Evolutionary conservation across 23 red algal species (phyloP).

Genomic region (Gracilaria caudata): DNA sequence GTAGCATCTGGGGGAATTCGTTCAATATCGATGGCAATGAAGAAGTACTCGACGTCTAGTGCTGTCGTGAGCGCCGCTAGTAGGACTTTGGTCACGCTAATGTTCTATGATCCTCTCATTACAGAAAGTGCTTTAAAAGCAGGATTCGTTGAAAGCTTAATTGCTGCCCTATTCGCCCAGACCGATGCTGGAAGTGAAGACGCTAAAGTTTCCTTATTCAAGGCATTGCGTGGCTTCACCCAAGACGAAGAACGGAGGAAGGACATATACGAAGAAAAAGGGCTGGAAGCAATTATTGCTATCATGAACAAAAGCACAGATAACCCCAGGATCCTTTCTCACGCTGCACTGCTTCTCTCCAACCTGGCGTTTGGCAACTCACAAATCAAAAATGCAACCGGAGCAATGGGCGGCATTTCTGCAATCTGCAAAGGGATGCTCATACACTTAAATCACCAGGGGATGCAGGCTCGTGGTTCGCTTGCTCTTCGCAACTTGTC

Average conservation of each 20-base stretch:
- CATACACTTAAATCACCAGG: conserved; percentile 51
- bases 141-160: conserved; percentile 48
- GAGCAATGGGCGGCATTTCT: conserved; percentile 53
- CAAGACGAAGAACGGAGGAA: conserved; percentile 57
- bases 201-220: conserved; percentile 55
- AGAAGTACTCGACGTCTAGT: conserved; percentile 39
- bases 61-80: conserved; percentile 43
- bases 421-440: conserved; percentile 71
- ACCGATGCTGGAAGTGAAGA: conserved; percentile 43
- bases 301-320: conserved; percentile 21
- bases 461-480: conserved; percentile 65
- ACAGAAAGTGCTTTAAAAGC: conserved; percentile 33
- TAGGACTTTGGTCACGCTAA: conserved; percentile 26
- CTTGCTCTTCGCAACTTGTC: conserved; percentile 75
- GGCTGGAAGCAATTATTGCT: conserved; percentile 53
- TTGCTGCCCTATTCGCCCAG: conserved; percentile 20
- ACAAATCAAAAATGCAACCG: conserved; percentile 61
- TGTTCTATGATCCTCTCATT: conserved; percentile 33
- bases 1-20: conserved; percentile 57
- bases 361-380: conserved; percentile 71
- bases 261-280: conserved; percentile 47
- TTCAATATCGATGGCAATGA: conserved; percentile 52
- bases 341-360: conserved; percentile 67
- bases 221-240: conserved; percentile 61
- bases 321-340: conserved; percentile 34